Percentiles rank a stretch among this genome's conserved stretches.
phyloP scores from a whole-genome alignment of 208 protist genomes.

The Blechomonas ayalai region DNA sequence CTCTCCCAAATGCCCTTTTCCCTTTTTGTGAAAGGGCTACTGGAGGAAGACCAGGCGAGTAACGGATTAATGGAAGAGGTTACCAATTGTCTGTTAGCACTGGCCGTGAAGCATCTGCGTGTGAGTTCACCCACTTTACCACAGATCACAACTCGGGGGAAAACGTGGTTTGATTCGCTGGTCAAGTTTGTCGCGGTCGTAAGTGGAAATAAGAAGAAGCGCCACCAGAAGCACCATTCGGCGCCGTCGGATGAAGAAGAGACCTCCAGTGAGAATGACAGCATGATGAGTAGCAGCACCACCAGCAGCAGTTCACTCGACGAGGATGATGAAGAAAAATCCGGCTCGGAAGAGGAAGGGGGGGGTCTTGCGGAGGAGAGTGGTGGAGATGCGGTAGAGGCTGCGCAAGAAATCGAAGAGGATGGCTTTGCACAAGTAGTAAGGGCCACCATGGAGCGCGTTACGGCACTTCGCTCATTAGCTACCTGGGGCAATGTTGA shows the following conservation, averaged over 20 bases:
- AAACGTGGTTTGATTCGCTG: conserved; percentile 73
- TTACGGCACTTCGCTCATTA: conserved; percentile 45
- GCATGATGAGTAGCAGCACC: no score
- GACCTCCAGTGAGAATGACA: not conserved
- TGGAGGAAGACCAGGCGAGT: conserved; percentile 40
- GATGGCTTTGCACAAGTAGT: conserved; percentile 30
- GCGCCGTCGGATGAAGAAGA: conserved; percentile 1
- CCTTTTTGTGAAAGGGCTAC: conserved; percentile 61
- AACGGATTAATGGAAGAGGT: conserved; percentile 86
- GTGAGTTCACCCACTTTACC: conserved; percentile 30
- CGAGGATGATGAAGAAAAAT: conserved; percentile 13
- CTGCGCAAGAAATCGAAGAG: conserved; percentile 8
- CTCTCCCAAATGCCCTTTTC: conserved; percentile 78
- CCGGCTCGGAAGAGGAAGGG: conserved; percentile 10
- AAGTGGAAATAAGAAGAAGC: conserved; percentile 69
- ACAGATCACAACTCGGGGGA: conserved; percentile 46
- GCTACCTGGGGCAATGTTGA: conserved; percentile 83
- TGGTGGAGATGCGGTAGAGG: conserved; percentile 10
- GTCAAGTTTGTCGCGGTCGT: conserved; percentile 68
- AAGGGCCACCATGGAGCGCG: conserved; percentile 47
- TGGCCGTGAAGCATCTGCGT: conserved; percentile 42
- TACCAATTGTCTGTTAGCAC: conserved; percentile 39
- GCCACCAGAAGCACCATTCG: conserved; percentile 17
- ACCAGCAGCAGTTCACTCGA: not conserved
- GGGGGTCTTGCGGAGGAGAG: conserved; percentile 14